Evolutionary conservation across 2,329 filamentous ascomycete genomes (phyloP).

Genomic region (Cladophialophora exuberans): DNA sequence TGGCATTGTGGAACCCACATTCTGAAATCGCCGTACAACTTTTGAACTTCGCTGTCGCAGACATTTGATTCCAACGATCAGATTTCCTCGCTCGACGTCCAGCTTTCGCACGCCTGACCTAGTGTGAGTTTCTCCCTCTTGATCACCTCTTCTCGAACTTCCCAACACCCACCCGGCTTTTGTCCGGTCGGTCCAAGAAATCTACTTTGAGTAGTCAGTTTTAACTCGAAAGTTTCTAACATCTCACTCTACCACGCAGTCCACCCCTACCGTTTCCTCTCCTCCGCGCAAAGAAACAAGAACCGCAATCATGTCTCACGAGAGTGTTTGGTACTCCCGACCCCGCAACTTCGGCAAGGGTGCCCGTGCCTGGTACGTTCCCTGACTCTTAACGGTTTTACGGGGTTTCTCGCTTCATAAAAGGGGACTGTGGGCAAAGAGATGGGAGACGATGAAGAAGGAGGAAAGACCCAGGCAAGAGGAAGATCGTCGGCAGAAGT

Average conservation of each 20-base stretch:
- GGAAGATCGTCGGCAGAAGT: too few relatives aligned
- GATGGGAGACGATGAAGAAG: too few relatives aligned
- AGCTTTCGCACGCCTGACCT: background rate
- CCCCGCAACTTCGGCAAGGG: conserved; percentile 65
- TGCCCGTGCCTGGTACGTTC: conserved; percentile 36
- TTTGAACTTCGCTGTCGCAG: conserved; percentile 5
- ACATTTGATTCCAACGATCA: conserved; percentile 1
- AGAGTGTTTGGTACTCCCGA: conserved; percentile 99
- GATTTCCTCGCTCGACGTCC: background rate
- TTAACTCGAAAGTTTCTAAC: too few relatives aligned
- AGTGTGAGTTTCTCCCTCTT: background rate
- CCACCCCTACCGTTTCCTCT: background rate
- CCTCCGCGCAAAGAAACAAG: background rate
- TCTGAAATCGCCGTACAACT: conserved; percentile 9
- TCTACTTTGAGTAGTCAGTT: too few relatives aligned
- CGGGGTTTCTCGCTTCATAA: background rate
- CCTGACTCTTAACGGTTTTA: too few relatives aligned
- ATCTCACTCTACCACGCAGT: background rate
- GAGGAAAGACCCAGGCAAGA: too few relatives aligned
- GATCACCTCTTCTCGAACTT: background rate
- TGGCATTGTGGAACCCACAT: conserved; percentile 15
- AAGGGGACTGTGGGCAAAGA: background rate
- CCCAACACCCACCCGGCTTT: too few relatives aligned
- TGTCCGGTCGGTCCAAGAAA: too few relatives aligned
- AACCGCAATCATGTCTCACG: conserved; percentile 75